Evolutionary conservation across 192 early-diverging fungal genomes (phyloP).

Genomic region (Coemansia sp.): DNA sequence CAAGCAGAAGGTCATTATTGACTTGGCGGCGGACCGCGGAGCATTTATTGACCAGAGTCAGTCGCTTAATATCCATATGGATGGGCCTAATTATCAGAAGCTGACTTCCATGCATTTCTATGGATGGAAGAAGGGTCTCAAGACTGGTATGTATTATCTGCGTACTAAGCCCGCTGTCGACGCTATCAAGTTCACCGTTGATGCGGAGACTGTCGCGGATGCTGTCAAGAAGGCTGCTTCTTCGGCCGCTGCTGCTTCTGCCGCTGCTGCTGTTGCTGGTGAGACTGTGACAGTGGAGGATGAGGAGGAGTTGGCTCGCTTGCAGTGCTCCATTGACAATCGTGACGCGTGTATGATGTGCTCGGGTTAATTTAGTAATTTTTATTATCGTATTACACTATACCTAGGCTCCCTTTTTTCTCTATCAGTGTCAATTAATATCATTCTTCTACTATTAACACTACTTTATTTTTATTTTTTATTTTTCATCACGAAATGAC

Average conservation of each 20-base stretch:
- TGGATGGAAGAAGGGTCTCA: slow-evolving; percentile 96
- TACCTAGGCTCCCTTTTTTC: not conserved
- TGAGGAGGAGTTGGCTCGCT: slow-evolving; percentile 65
- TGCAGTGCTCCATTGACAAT: slow-evolving; percentile 93
- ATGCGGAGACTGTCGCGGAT: slow-evolving; percentile 65
- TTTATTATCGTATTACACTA: not conserved
- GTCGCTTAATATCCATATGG: slow-evolving; percentile 93
- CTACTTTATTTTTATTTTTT: not conserved
- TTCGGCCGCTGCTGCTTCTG: slow-evolving; percentile 25
- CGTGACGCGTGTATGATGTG: slow-evolving; percentile 92
- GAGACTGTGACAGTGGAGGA: slow-evolving; percentile 15
- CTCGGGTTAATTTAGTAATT: slow-evolving; percentile 61
- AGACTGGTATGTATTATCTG: slow-evolving; percentile 99
- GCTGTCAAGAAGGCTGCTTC: slow-evolving; percentile 46
- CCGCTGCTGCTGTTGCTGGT: slow-evolving; percentile 36
- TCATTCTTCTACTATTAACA: not conserved
- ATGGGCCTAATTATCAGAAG: slow-evolving; percentile 92
- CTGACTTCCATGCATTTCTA: slow-evolving; percentile 98
- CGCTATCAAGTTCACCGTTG: slow-evolving; percentile 98
- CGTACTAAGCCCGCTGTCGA: slow-evolving; percentile 94
- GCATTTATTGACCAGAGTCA: slow-evolving; percentile 98
- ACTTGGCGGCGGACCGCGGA: slow-evolving; percentile 96
- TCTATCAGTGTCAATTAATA: slow-evolving; percentile 8
- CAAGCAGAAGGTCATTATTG: slow-evolving; percentile 87
- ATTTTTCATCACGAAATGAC: slow-evolving; percentile 9